Evolutionary conservation across 192 early-diverging fungal genomes (phyloP).

Genomic region (Mortierella alpina): DNA sequence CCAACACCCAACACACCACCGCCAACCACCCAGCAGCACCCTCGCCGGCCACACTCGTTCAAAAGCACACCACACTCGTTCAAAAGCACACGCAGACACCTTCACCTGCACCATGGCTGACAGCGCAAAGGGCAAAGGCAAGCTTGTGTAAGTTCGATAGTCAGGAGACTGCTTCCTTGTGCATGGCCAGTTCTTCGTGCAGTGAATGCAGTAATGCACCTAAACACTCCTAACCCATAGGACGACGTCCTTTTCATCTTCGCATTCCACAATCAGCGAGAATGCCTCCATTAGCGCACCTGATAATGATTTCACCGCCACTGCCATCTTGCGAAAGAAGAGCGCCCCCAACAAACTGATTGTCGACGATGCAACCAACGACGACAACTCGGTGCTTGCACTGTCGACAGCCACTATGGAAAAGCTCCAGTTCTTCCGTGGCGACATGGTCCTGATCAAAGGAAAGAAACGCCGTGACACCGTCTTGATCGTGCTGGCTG

Average conservation of each 20-base stretch:
- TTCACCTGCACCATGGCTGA: constrained; percentile 26
- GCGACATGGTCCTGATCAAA: constrained; percentile 95
- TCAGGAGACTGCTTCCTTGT: no score
- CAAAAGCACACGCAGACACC: no score
- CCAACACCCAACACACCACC: no score
- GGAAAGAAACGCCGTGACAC: constrained; percentile 99
- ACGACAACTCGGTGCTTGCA: constrained; percentile 97
- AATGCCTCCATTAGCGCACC: constrained; percentile 66
- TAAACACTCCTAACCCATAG: no score
- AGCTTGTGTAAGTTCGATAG: constrained; percentile 35
- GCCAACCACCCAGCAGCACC: no score
- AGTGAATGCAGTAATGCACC: background rate
- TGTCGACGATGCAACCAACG: constrained; percentile 96
- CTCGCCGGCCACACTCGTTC: no score
- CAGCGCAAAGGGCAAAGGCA: constrained; percentile 41
- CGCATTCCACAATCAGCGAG: constrained; percentile 41
- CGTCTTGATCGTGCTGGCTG: constrained; percentile 91
- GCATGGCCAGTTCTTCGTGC: no score
- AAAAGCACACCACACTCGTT: no score
- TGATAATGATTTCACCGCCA: constrained; percentile 71
- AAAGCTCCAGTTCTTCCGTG: constrained; percentile 90
- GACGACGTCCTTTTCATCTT: background rate
- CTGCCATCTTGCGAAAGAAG: constrained; percentile 96
- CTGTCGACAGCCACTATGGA: constrained; percentile 95
- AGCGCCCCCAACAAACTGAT: constrained; percentile 97